Evolutionary conservation across 2,329 filamentous ascomycete genomes (phyloP).

Genomic region (Pseudocercospora musae): DNA sequence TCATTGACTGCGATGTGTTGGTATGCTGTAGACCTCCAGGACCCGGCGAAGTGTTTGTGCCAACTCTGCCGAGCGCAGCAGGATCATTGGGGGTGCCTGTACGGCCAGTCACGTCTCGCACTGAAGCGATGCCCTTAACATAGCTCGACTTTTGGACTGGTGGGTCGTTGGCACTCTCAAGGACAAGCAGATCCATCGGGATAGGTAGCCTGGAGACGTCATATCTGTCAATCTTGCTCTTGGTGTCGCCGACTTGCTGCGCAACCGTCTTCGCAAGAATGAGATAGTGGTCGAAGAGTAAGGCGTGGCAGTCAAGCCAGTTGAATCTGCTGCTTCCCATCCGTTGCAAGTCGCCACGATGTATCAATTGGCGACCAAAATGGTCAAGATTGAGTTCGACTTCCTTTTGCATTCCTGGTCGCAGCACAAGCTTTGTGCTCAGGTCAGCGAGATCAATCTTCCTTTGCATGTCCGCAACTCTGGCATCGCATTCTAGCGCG

Average conservation of each 20-base stretch:
- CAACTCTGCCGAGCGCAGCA: slow-evolving; percentile 50
- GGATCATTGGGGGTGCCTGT: slow-evolving; percentile 25
- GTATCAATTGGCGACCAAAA: slow-evolving; percentile 85
- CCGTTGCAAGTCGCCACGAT: slow-evolving; percentile 82
- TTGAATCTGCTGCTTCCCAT: slow-evolving; percentile 85
- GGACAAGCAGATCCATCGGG: slow-evolving; percentile 89
- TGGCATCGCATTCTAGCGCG: slow-evolving; percentile 83
- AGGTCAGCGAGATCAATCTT: slow-evolving; percentile 87
- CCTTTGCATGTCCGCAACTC: slow-evolving; percentile 87
- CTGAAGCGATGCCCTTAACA: slow-evolving; percentile 68
- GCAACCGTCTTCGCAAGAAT: slow-evolving; percentile 78
- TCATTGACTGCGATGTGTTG: slow-evolving; percentile 61
- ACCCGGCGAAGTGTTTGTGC: slow-evolving; percentile 37
- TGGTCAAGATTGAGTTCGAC: slow-evolving; percentile 89
- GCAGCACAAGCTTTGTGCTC: slow-evolving; percentile 74
- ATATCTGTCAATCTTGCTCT: slow-evolving; percentile 74
- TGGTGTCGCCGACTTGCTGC: slow-evolving; percentile 60
- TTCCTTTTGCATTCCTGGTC: slow-evolving; percentile 78
- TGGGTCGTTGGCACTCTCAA: slow-evolving; percentile 91
- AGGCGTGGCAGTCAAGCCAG: slow-evolving; percentile 89
- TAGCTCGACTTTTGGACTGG: slow-evolving; percentile 69
- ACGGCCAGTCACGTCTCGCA: slow-evolving; percentile 54
- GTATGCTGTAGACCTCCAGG: slow-evolving; percentile 62
- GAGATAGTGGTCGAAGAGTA: slow-evolving; percentile 95
- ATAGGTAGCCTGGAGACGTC: slow-evolving; percentile 95